phyloP scores from a whole-genome alignment of 2,329 filamentous ascomycete genomes.

The Neospermospora avenae region DNA sequence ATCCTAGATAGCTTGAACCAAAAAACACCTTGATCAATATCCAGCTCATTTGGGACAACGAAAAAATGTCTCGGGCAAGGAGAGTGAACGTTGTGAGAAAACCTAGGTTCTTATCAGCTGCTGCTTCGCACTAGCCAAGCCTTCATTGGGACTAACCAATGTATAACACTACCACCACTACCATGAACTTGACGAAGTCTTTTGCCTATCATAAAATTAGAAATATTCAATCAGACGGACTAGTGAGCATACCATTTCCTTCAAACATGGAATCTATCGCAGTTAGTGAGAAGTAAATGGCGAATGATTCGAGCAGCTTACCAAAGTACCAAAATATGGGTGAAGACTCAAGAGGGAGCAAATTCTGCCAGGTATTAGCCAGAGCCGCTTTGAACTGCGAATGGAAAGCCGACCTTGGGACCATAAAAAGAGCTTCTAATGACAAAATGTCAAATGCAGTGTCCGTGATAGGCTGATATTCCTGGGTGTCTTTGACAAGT shows the following conservation, averaged over 20 bases:
- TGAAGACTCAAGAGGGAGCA: constrained; percentile 84
- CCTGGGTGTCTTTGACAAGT: constrained; percentile 53
- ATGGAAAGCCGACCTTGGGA: constrained; percentile 54
- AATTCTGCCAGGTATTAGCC: constrained; percentile 49
- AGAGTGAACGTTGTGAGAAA: constrained; percentile 86
- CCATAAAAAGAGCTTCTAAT: constrained; percentile 83
- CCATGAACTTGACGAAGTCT: constrained; percentile 82
- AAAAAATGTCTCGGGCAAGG: constrained; percentile 67
- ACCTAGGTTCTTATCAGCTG: constrained; percentile 38
- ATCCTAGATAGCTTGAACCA: constrained; percentile 71
- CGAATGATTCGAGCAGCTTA: constrained; percentile 26
- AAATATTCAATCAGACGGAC: constrained; percentile 10
- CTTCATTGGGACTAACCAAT: constrained; percentile 48
- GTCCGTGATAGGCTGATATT: constrained; percentile 56
- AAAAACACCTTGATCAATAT: constrained; percentile 79
- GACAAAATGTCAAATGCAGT: constrained; percentile 86
- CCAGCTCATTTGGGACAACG: constrained; percentile 67
- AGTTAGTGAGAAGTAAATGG: constrained; percentile 17
- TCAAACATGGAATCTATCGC: constrained; percentile 72
- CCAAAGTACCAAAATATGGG: constrained; percentile 82
- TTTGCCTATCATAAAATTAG: constrained; percentile 53
- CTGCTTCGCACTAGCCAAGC: not conserved
- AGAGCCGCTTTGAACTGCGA: not conserved
- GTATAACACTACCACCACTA: constrained; percentile 78
- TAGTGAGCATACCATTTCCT: constrained; percentile 68